A percentile compares a stretch with the other conserved stretches of the same genome.
Conservation (phyloP, 225 moss, liverwort and hornwort genomes). For the Bryoerythrophyllum caledonicum region DNA sequence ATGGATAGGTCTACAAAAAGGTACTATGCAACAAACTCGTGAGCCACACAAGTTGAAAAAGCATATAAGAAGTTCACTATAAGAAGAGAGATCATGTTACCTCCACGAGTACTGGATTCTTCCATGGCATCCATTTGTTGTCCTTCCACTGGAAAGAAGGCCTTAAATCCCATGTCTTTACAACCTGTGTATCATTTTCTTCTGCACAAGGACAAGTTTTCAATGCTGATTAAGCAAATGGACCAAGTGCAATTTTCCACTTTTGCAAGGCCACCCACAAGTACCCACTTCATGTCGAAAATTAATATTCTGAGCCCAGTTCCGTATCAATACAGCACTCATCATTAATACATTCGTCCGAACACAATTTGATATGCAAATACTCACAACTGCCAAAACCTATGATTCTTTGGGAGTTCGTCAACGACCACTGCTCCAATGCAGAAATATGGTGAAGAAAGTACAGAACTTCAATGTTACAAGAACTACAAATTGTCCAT, state of each 20-base stretch:
- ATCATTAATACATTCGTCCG: background rate
- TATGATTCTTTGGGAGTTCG: background rate
- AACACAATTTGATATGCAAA: background rate
- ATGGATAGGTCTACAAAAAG: background rate
- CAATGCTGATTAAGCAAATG: conserved; percentile 4
- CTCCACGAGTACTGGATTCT: conserved; percentile 32
- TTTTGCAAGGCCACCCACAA: background rate
- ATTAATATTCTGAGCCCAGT: background rate
- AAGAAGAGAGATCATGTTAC: conserved; percentile 21
- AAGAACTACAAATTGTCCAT: background rate
- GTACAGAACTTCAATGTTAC: background rate
- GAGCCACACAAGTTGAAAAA: background rate
- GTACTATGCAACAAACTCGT: background rate
- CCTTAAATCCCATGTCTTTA: conserved; percentile 81
- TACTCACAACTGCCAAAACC: background rate
- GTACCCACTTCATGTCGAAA: background rate
- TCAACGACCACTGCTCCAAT: conserved; percentile 2
- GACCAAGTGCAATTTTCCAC: background rate
- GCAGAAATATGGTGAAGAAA: background rate
- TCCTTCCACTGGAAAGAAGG: conserved; percentile 82
- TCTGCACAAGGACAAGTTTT: conserved; percentile 47
- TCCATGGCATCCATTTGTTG: conserved; percentile 83
- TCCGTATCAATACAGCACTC: background rate
- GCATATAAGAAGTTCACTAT: background rate
- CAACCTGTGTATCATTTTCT: conserved; percentile 78